A percentile compares a stretch with the other conserved stretches of the same genome.
phyloP scores from a whole-genome alignment of 2,329 filamentous ascomycete species.

The Parafenestella ontariensis region DNA sequence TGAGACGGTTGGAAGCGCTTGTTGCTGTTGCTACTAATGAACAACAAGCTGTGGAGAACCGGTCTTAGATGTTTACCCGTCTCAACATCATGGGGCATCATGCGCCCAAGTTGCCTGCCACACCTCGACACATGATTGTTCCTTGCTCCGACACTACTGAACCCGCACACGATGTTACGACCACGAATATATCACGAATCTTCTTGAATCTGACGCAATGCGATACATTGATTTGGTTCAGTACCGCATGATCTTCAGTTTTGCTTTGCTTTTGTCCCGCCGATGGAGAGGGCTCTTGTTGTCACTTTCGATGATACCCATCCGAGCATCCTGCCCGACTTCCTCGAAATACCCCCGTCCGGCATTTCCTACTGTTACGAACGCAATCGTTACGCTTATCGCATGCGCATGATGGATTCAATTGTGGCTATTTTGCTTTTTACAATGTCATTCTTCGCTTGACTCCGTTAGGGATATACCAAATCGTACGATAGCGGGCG shows the following conservation, averaged over 20 bases:
- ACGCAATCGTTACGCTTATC: conserved; percentile 17
- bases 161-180: conserved; percentile 30
- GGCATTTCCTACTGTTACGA: conserved; percentile 7
- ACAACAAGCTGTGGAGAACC: conserved; percentile 47
- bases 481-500: conserved; percentile 35
- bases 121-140: background rate
- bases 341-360: conserved; percentile 16
- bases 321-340: conserved; percentile 32
- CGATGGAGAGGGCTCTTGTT: conserved; percentile 31
- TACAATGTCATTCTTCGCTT: conserved; percentile 10
- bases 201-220: conserved; percentile 22
- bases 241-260: conserved; percentile 18
- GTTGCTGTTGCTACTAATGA: conserved; percentile 71
- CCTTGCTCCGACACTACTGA: conserved; percentile 7
- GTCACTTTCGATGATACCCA: conserved; percentile 43
- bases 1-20: conserved; percentile 66
- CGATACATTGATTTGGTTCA: conserved; percentile 23
- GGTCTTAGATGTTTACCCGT: conserved; percentile 20
- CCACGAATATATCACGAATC: conserved; percentile 27
- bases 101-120: too few relatives aligned
- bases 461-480: conserved; percentile 31
- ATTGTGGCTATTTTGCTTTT: conserved; percentile 8
- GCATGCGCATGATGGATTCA: conserved; percentile 24
- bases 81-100: too few relatives aligned
- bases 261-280: conserved; percentile 18